Conservation (phyloP, 140 eudicot species). For the Bidens hawaiensis region DNA sequence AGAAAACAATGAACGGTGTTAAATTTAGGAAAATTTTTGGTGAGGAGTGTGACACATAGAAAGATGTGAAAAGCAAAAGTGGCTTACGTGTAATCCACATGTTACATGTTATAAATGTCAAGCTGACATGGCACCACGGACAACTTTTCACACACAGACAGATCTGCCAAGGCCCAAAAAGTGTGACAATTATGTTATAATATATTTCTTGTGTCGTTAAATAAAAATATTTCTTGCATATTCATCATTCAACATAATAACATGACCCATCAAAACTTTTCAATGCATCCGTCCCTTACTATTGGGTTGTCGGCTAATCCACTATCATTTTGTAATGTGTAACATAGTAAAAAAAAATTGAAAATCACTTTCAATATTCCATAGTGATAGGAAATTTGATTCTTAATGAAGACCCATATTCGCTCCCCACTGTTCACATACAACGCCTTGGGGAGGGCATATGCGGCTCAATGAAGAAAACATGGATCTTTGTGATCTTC, state of each 20-base stretch:
- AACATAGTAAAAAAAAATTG: too few species aligned
- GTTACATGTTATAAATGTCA: constrained; percentile 21
- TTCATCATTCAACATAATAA: neutral
- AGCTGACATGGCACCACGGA: constrained; percentile 19
- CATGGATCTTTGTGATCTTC: too few species aligned
- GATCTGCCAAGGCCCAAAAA: neutral
- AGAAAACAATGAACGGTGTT: neutral
- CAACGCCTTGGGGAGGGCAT: too few species aligned
- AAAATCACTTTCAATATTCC: too few species aligned
- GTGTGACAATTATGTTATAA: too few species aligned
- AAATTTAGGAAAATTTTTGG: neutral
- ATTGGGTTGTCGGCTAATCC: neutral
- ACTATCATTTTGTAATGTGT: neutral
- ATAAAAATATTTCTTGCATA: neutral
- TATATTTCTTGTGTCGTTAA: too few species aligned
- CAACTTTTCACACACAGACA: neutral
- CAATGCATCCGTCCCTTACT: neutral
- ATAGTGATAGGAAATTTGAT: too few species aligned
- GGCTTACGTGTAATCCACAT: constrained; percentile 29
- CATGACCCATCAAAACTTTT: neutral
- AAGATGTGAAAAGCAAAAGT: constrained; percentile 28
- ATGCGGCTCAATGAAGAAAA: too few species aligned
- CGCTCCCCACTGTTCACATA: too few species aligned
- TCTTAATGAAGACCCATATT: too few species aligned
- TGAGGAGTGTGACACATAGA: constrained; percentile 18